Evolutionary conservation across 2,329 filamentous ascomycete species (phyloP).

Genomic region (Pseudogymnoascus sp.): DNA sequence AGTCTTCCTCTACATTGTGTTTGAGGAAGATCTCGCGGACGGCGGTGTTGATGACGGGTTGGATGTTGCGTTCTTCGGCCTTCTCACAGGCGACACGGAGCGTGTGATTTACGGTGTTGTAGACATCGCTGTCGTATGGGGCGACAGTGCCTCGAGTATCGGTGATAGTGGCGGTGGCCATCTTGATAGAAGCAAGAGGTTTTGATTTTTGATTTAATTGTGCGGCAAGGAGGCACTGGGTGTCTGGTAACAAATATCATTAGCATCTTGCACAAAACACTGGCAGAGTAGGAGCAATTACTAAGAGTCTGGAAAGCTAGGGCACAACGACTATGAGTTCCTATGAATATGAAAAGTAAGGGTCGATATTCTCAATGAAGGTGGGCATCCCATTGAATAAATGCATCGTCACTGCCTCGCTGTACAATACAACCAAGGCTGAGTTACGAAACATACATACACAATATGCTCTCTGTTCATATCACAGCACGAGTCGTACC

Average conservation of each 20-base stretch:
- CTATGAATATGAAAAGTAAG: background rate
- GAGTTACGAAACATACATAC: background rate
- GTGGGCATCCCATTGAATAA: background rate
- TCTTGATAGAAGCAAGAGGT: background rate
- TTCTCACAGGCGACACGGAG: background rate
- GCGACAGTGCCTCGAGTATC: background rate
- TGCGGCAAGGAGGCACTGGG: background rate
- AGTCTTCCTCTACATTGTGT: background rate
- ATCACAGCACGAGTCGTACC: background rate
- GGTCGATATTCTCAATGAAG: background rate
- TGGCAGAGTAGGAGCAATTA: background rate
- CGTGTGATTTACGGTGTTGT: background rate
- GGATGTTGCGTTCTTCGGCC: background rate
- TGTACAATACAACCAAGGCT: background rate
- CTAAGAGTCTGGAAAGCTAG: background rate
- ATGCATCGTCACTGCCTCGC: background rate
- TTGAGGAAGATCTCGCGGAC: constrained; percentile 2
- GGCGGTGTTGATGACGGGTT: background rate
- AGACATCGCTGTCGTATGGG: background rate
- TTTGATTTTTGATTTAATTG: background rate
- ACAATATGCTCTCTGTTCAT: background rate
- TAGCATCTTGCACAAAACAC: background rate
- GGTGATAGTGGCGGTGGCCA: background rate
- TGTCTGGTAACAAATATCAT: background rate
- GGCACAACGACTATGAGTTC: background rate